phyloP scores from a whole-genome alignment of 1,284 basidiomycete genomes.

The Schizophyllum amplum region DNA sequence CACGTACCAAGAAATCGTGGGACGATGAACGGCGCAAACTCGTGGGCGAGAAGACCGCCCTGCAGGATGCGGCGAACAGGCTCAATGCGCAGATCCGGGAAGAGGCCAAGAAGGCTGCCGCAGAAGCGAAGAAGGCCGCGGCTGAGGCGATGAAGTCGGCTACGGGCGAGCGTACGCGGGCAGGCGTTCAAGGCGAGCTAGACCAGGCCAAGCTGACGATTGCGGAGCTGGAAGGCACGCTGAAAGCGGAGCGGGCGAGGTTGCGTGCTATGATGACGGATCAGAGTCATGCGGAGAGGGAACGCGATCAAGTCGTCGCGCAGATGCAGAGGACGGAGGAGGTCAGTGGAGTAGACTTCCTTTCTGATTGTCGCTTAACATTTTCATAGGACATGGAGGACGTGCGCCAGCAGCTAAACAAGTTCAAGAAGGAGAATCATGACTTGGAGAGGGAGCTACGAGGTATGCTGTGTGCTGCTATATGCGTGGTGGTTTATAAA shows the following conservation, averaged over 20 bases:
- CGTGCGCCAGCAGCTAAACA: slow-evolving; percentile 57
- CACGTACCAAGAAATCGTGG: slow-evolving; percentile 57
- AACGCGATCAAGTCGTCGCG: slow-evolving; percentile 46
- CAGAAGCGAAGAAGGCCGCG: slow-evolving; percentile 40
- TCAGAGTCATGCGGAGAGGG: slow-evolving; percentile 49
- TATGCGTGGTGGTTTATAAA: background rate
- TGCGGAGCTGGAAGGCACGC: slow-evolving; percentile 56
- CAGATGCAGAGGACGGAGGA: slow-evolving; percentile 64
- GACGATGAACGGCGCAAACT: slow-evolving; percentile 53
- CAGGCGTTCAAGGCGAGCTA: slow-evolving; percentile 34
- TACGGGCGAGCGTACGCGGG: slow-evolving; percentile 38
- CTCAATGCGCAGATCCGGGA: slow-evolving; percentile 56
- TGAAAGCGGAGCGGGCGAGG: slow-evolving; percentile 60
- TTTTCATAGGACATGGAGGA: slow-evolving; percentile 80
- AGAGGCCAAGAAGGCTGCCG: slow-evolving; percentile 43
- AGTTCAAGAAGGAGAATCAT: slow-evolving; percentile 60
- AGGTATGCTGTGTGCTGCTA: slow-evolving; percentile 29
- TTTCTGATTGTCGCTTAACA: no score
- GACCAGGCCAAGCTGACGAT: slow-evolving; percentile 57
- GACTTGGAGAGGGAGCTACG: slow-evolving; percentile 62
- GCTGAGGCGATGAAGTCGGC: slow-evolving; percentile 40
- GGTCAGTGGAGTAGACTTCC: no score
- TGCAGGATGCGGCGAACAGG: slow-evolving; percentile 59
- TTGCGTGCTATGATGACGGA: no score
- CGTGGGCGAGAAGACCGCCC: slow-evolving; percentile 58